Conservation (phyloP, 306 rosid genomes). For the Rosa multiflora region DNA sequence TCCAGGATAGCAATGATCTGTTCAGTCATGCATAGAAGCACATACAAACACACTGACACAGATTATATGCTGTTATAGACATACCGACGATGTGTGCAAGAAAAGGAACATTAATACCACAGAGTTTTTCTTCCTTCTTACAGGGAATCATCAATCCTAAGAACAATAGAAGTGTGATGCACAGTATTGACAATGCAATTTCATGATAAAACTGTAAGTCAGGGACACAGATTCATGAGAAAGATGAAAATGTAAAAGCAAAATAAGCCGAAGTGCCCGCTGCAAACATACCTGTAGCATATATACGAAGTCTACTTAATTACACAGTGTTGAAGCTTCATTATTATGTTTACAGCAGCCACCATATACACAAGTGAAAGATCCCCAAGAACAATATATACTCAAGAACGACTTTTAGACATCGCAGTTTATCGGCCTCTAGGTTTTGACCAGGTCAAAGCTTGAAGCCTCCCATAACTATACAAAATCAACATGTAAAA, state of each 20-base stretch:
- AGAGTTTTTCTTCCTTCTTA: not conserved
- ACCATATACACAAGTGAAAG: conserved; percentile 13
- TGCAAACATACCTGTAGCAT: conserved; percentile 14
- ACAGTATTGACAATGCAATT: not conserved
- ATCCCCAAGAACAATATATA: conserved; percentile 9
- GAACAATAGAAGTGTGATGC: not conserved
- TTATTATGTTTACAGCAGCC: conserved; percentile 20
- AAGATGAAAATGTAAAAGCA: not conserved
- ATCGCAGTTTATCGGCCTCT: conserved; percentile 18
- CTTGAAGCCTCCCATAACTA: conserved; percentile 27
- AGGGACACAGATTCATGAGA: not conserved
- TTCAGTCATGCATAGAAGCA: not conserved
- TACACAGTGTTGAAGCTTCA: conserved; percentile 16
- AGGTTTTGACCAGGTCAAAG: conserved; percentile 18
- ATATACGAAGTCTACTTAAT: conserved; percentile 14
- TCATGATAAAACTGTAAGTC: not conserved
- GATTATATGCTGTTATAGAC: not conserved
- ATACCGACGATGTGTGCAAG: not conserved
- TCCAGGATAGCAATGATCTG: not conserved
- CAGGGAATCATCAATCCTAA: conserved; percentile 9
- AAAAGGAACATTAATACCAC: not conserved
- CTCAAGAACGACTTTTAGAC: conserved; percentile 10
- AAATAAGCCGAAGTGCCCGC: not conserved
- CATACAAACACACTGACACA: not conserved
- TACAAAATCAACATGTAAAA: conserved; percentile 46